These are phyloP conservation scores for Vitis labrusca DNA, from an alignment of 164 flowering plant species.

Conservation along the genomic window DNA sequence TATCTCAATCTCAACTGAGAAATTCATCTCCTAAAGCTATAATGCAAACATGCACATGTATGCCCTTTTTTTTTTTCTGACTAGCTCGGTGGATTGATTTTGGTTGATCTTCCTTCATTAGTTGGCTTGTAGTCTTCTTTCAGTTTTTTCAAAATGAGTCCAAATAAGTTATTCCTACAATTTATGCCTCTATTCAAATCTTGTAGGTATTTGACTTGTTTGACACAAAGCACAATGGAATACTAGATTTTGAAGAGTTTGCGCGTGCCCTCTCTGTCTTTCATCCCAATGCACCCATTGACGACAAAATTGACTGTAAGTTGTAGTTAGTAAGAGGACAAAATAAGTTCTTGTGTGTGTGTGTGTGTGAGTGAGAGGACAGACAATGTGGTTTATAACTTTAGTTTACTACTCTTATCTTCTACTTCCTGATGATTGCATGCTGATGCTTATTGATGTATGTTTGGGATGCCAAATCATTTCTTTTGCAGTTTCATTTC, in stretches of 20 bases:
- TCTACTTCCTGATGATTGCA: not conserved
- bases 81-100: not conserved
- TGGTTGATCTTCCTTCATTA: not conserved
- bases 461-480: not conserved
- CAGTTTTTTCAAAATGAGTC: no score
- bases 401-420: no score
- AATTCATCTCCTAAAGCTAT: not conserved
- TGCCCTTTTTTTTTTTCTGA: not conserved
- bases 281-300: constrained; percentile 81
- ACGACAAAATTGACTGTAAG: constrained; percentile 80
- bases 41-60: not conserved
- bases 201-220: constrained; percentile 79
- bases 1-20: no score
- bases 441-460: not conserved
- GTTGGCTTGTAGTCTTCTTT: not conserved
- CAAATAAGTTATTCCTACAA: no score
- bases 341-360: no score
- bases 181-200: no score
- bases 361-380: no score
- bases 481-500: constrained; percentile 70
- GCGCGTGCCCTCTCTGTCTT: constrained; percentile 87
- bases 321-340: not conserved
- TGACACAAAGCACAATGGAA: constrained; percentile 81
- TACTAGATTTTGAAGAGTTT: constrained; percentile 80
- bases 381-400: no score